A percentile compares a stretch with the other conserved stretches of the same genome.
These are phyloP conservation scores for Solanum hybrid DNA, from an alignment of 305 asterid species.

Conservation along the genomic window DNA sequence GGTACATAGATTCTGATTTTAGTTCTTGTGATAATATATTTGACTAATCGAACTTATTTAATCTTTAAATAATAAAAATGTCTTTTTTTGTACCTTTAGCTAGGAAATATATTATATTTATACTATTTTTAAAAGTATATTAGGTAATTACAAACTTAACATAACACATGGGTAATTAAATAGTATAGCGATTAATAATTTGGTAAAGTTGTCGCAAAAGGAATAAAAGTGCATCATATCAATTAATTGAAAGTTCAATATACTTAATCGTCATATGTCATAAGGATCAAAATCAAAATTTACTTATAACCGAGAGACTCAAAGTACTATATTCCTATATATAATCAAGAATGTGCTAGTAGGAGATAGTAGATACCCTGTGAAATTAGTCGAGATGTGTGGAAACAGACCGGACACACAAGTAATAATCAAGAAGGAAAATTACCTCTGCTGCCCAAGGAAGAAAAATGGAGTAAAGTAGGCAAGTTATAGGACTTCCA, in stretches of 20 bases:
- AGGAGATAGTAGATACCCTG: accelerated
- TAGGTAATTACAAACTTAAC: background rate
- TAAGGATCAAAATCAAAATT: background rate
- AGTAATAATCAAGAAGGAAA: background rate
- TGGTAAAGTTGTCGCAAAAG: background rate
- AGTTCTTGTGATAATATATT: background rate
- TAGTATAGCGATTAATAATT: background rate
- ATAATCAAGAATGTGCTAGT: background rate
- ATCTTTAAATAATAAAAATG: background rate
- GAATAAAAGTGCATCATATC: background rate
- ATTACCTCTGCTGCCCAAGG: slow-evolving; percentile 36
- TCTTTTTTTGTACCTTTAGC: background rate
- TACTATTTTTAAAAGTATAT: background rate
- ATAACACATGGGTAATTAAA: background rate
- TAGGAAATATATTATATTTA: background rate
- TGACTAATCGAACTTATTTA: background rate
- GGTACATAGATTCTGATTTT: background rate
- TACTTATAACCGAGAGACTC: too few species aligned
- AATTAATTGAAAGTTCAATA: background rate
- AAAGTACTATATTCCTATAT: background rate
- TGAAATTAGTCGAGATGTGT: background rate
- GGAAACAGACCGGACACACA: too few species aligned
- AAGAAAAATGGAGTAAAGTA: slow-evolving; percentile 28
- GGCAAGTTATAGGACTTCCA: slow-evolving; percentile 18
- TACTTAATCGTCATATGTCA: background rate